Conservation (phyloP, 371 early-diverging fungal genomes). For the Mycotypha africana region DNA sequence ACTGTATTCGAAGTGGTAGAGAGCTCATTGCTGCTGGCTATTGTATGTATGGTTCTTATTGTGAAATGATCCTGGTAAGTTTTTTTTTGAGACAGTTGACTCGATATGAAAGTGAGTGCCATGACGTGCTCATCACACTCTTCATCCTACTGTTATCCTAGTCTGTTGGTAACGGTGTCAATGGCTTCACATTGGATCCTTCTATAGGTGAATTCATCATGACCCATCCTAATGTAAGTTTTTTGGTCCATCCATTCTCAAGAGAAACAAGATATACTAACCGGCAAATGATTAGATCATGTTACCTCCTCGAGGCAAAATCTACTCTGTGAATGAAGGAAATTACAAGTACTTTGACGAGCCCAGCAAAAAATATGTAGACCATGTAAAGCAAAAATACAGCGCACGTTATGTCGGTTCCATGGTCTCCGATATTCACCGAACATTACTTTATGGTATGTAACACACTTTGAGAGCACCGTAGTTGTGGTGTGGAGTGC, state of each 20-base stretch:
- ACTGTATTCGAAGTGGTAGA: slow-evolving; percentile 86
- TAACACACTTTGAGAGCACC: too few species aligned
- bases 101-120: too few species aligned
- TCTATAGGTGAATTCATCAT: slow-evolving; percentile 96
- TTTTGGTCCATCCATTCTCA: not conserved
- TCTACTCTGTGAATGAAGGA: slow-evolving; percentile 98
- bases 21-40: slow-evolving; percentile 95
- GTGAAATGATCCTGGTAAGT: slow-evolving; percentile 65
- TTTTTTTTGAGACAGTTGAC: too few species aligned
- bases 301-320: slow-evolving; percentile 86
- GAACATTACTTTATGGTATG: slow-evolving; percentile 88
- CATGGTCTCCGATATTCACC: slow-evolving; percentile 98
- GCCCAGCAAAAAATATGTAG: slow-evolving; percentile 85
- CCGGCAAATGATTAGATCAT: slow-evolving; percentile 43
- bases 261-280: not conserved
- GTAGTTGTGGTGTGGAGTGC: too few species aligned
- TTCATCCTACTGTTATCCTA: too few species aligned
- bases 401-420: slow-evolving; percentile 96
- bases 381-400: slow-evolving; percentile 86
- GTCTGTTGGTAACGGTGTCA: slow-evolving; percentile 85
- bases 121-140: slow-evolving; percentile 20
- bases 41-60: slow-evolving; percentile 95
- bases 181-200: slow-evolving; percentile 96
- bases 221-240: slow-evolving; percentile 80
- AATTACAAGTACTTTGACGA: slow-evolving; percentile 91